Percentiles rank a stretch among this genome's conserved stretches.
phyloP scores from a whole-genome alignment of 2,329 filamentous ascomycete species.

The Trichoderma sp. region DNA sequence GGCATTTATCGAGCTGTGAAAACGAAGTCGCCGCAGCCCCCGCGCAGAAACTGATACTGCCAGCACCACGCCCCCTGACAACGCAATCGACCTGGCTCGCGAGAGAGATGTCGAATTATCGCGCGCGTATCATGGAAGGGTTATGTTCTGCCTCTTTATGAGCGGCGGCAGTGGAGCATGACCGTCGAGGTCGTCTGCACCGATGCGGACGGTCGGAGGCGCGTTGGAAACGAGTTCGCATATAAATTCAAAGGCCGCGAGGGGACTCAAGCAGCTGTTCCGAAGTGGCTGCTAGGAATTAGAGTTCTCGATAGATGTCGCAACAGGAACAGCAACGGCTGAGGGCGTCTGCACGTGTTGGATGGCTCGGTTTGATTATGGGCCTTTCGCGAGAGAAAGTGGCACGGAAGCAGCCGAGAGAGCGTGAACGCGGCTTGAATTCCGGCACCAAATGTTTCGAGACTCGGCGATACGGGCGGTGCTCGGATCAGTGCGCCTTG shows the following conservation, averaged over 20 bases:
- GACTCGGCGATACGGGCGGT: not conserved
- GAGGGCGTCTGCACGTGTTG: constrained; percentile 12
- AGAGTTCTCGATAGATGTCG: not conserved
- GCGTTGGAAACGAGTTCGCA: constrained; percentile 18
- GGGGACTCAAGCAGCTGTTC: not conserved
- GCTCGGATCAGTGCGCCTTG: not conserved
- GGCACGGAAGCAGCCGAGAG: not conserved
- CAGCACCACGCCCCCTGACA: constrained; percentile 21
- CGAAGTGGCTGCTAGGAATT: not conserved
- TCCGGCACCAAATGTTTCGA: not conserved
- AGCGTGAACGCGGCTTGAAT: not conserved
- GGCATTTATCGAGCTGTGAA: constrained; percentile 42
- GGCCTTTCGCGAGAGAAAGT: not conserved
- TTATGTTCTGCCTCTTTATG: constrained; percentile 21
- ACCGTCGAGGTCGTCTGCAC: constrained; percentile 26
- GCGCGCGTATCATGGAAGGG: constrained; percentile 25
- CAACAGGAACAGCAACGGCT: not conserved
- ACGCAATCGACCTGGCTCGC: constrained; percentile 20
- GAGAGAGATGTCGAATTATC: constrained; percentile 20
- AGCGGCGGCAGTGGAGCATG: constrained; percentile 25
- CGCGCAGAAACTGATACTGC: constrained; percentile 13
- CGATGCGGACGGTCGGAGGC: constrained; percentile 23
- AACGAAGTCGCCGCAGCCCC: constrained; percentile 18
- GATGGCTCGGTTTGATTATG: not conserved
- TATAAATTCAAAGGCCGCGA: not conserved